Evolutionary conservation across 106 monocot genomes (phyloP).

Genomic region (Dendrobium huoshanense): DNA sequence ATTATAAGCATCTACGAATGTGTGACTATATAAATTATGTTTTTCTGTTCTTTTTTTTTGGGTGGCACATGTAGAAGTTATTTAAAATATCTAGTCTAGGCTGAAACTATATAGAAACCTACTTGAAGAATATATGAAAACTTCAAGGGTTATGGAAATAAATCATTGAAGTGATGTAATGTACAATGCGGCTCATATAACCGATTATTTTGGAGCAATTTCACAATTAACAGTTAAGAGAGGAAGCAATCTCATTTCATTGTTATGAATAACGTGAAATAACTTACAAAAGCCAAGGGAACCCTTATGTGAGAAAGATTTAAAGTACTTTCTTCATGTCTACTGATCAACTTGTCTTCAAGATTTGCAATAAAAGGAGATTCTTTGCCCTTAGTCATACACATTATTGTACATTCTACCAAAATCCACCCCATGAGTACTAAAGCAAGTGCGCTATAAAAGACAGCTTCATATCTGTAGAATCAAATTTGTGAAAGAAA

Average conservation of each 20-base stretch:
- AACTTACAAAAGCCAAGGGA: constrained; percentile 87
- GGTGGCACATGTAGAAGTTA: background rate
- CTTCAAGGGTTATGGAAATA: background rate
- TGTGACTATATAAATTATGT: background rate
- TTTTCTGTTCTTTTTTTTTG: background rate
- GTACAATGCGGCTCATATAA: background rate
- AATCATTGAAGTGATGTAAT: background rate
- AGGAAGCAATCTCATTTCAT: background rate
- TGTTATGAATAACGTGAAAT: background rate
- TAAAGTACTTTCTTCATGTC: constrained; percentile 48
- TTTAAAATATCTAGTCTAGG: background rate
- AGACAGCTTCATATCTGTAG: constrained; percentile 84
- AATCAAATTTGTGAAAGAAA: constrained; percentile 7
- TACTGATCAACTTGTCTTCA: constrained; percentile 18
- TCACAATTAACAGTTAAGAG: background rate
- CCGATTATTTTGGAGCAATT: background rate
- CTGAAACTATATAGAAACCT: background rate
- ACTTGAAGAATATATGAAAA: background rate
- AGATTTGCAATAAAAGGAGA: constrained; percentile 16
- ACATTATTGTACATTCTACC: constrained; percentile 50
- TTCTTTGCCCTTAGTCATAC: constrained; percentile 20
- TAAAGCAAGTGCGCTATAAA: constrained; percentile 74
- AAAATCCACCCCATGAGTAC: constrained; percentile 91
- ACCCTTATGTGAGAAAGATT: constrained; percentile 69
- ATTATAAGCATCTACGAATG: background rate